These are phyloP conservation scores for Trichaptum fuscoviolaceum DNA, from an alignment of 768 basidiomycete species.

Conservation along the genomic window DNA sequence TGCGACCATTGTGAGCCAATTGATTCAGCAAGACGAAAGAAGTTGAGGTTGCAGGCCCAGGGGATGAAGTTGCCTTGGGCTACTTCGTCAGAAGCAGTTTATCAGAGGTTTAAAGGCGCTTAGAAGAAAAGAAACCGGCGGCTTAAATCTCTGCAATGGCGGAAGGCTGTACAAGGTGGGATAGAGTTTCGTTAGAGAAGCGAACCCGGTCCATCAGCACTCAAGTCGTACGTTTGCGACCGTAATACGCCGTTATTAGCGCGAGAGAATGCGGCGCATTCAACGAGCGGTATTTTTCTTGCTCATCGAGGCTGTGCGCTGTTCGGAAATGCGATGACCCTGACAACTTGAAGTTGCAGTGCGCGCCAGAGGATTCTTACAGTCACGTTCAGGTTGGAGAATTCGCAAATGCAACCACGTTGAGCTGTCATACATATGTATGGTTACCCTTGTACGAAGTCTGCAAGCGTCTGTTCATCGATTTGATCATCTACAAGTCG, in stretches of 20 bases:
- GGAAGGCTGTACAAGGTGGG: not conserved
- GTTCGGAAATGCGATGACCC: not conserved
- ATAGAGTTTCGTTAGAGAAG: not conserved
- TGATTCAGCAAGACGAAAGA: not conserved
- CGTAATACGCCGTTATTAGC: not conserved
- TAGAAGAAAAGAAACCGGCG: not conserved
- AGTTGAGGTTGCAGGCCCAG: not conserved
- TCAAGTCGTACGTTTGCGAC: too few relatives aligned
- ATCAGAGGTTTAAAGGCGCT: not conserved
- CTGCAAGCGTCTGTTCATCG: constrained; percentile 7
- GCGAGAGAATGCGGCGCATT: not conserved
- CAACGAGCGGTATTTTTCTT: too few relatives aligned
- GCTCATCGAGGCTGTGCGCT: not conserved
- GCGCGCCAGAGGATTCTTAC: not conserved
- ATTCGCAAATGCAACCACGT: not conserved
- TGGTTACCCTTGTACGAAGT: not conserved
- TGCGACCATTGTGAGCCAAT: not conserved
- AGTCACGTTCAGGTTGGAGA: not conserved
- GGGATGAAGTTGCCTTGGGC: not conserved
- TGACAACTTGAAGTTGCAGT: not conserved
- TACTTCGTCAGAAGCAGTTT: not conserved
- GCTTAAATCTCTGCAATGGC: not conserved
- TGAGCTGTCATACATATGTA: not conserved
- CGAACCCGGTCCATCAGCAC: not conserved
- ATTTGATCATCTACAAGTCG: constrained; percentile 20